phyloP scores from a whole-genome alignment of 768 basidiomycete genomes.

The Lentinula detonsa region DNA sequence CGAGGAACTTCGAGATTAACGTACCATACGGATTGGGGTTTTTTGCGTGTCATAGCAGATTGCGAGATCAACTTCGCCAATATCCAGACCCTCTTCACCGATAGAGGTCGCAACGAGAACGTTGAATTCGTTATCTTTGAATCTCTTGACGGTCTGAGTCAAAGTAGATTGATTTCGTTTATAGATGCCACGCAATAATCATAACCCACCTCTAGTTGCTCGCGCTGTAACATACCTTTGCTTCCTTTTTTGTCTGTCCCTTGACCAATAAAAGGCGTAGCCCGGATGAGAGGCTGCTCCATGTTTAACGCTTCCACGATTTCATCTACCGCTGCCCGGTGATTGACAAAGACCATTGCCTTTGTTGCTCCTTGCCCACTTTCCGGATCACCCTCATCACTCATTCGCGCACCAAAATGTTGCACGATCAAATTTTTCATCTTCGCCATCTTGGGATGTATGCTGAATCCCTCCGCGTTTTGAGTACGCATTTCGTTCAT shows the following conservation, averaged over 20 bases:
- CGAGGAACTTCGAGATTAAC: slow-evolving; percentile 11
- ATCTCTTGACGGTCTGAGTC: slow-evolving; percentile 72
- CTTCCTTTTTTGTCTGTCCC: slow-evolving; percentile 78
- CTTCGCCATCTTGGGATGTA: slow-evolving; percentile 92
- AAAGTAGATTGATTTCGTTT: slow-evolving; percentile 7
- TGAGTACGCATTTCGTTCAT: slow-evolving; percentile 64
- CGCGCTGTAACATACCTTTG: slow-evolving; percentile 86
- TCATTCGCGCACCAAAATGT: slow-evolving; percentile 61
- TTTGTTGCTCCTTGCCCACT: slow-evolving; percentile 40
- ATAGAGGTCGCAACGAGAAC: slow-evolving; percentile 94
- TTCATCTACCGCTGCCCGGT: slow-evolving; percentile 85
- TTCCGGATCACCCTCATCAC: slow-evolving; percentile 32
- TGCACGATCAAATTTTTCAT: slow-evolving; percentile 68
- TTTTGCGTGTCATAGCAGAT: slow-evolving; percentile 96
- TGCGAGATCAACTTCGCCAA: slow-evolving; percentile 95
- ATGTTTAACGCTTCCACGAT: slow-evolving; percentile 75
- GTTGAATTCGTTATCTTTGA: slow-evolving; percentile 85
- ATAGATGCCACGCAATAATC: background rate
- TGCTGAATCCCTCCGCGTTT: slow-evolving; percentile 43
- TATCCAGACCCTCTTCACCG: slow-evolving; percentile 97
- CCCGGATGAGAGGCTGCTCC: slow-evolving; percentile 73
- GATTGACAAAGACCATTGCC: slow-evolving; percentile 95
- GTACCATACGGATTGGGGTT: slow-evolving; percentile 92
- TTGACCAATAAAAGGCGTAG: slow-evolving; percentile 88
- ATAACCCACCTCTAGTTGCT: slow-evolving; percentile 75